Evolutionary conservation across 148 eudicot species (phyloP).

Genomic region (Persicaria tinctoria): DNA sequence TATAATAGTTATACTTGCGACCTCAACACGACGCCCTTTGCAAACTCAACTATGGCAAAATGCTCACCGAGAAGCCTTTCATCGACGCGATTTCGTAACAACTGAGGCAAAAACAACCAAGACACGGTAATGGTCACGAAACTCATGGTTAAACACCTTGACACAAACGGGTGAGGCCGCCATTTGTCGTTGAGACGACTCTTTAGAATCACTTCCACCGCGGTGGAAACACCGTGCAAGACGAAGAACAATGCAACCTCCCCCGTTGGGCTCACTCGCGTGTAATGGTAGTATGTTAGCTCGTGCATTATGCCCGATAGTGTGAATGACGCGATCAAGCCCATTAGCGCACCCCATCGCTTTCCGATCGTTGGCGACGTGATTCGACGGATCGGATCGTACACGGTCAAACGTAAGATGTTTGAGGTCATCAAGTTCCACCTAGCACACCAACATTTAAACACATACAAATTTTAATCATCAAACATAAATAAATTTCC

Average conservation of each 20-base stretch:
- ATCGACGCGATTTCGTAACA: constrained; percentile 27
- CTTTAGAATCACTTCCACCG: constrained; percentile 25
- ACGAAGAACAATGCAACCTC: constrained; percentile 58
- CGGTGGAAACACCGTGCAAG: constrained; percentile 40
- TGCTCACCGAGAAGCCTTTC: no score
- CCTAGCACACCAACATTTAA: constrained; percentile 13
- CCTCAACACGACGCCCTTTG: no score
- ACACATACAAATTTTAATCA: no score
- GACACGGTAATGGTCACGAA: constrained; percentile 35
- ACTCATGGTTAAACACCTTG: constrained; percentile 34
- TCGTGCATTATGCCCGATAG: constrained; percentile 71
- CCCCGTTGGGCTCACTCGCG: constrained; percentile 44
- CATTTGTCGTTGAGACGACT: constrained; percentile 24
- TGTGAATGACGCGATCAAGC: constrained; percentile 27
- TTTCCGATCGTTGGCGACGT: constrained; percentile 15
- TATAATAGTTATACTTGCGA: no score
- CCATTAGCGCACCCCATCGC: constrained; percentile 15
- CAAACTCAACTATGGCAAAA: no score
- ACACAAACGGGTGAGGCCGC: constrained; percentile 25
- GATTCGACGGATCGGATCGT: constrained; percentile 25
- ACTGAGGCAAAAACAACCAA: constrained; percentile 57
- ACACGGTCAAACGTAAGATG: constrained; percentile 34
- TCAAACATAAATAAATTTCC: no score
- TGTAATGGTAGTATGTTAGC: constrained; percentile 30
- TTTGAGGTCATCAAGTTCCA: constrained; percentile 58